Conservation (phyloP, 2,329 filamentous ascomycete species). For the Chaetomiaceae sp. region DNA sequence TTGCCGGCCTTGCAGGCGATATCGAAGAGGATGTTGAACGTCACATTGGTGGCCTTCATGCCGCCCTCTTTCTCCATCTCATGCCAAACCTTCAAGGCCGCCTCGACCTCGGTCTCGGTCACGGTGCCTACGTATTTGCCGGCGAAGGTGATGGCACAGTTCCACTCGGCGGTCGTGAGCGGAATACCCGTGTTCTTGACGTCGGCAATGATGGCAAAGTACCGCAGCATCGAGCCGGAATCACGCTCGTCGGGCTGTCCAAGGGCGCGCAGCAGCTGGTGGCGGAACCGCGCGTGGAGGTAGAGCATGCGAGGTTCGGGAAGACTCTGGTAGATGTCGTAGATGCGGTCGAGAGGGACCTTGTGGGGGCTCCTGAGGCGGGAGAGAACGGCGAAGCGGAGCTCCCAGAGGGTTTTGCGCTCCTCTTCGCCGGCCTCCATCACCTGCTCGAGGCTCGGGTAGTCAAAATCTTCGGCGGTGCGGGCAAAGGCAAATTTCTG, state of each 20-base stretch:
- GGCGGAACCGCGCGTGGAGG: conserved; percentile 50
- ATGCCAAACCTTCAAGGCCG: conserved; percentile 73
- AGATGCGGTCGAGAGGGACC: conserved; percentile 41
- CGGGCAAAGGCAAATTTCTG: conserved; percentile 48
- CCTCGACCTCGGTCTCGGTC: conserved; percentile 56
- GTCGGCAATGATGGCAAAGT: conserved; percentile 78
- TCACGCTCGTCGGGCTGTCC: conserved; percentile 56
- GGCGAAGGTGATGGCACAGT: conserved; percentile 73
- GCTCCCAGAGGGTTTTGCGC: conserved; percentile 33
- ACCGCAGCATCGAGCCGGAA: conserved; percentile 66
- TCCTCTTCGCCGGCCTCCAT: conserved; percentile 33
- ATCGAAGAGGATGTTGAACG: conserved; percentile 91
- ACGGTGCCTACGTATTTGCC: conserved; percentile 62
- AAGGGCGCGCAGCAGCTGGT: conserved; percentile 62
- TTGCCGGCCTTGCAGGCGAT: conserved; percentile 81
- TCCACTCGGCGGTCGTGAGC: conserved; percentile 70
- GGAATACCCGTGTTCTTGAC: conserved; percentile 69
- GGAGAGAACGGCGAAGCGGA: conserved; percentile 38
- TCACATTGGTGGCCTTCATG: conserved; percentile 65
- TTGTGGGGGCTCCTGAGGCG: conserved; percentile 40
- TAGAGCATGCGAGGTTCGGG: conserved; percentile 50
- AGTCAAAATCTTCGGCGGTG: conserved; percentile 42
- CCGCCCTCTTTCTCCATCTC: conserved; percentile 77
- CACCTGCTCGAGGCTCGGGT: conserved; percentile 41
- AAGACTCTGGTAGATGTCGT: conserved; percentile 44